Percentiles rank a stretch among this genome's conserved stretches.
Evolutionary conservation across 2,329 filamentous ascomycete species (phyloP).

Genomic region (Phymatotrichopsis omnivora): DNA sequence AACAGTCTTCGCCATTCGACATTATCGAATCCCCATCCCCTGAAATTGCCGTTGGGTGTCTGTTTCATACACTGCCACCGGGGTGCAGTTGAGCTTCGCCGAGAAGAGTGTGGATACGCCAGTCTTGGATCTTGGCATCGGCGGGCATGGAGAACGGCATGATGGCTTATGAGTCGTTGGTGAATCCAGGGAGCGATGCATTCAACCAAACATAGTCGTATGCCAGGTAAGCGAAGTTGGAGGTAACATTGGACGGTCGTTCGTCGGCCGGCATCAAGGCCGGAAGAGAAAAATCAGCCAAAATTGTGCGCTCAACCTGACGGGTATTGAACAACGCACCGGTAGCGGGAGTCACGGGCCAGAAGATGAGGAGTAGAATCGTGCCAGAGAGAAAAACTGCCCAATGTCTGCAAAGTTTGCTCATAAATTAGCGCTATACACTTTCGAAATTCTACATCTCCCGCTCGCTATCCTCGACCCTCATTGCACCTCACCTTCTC

Average conservation of each 20-base stretch:
- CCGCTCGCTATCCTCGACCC: no score
- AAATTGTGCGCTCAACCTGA: not conserved
- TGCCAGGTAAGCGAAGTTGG: slow-evolving; percentile 1
- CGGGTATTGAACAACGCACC: not conserved
- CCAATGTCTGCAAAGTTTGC: no score
- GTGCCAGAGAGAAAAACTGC: slow-evolving; percentile 5
- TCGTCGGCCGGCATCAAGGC: not conserved
- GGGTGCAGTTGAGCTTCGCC: slow-evolving; percentile 8
- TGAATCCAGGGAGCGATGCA: slow-evolving; percentile 5
- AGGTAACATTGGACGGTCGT: not conserved
- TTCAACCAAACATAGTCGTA: slow-evolving; percentile 7
- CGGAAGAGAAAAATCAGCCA: not conserved
- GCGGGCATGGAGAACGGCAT: slow-evolving; percentile 4
- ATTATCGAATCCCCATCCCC: no score
- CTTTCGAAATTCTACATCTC: no score
- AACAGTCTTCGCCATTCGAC: no score
- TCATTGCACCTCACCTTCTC: no score
- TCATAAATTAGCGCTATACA: no score
- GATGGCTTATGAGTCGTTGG: slow-evolving; percentile 1
- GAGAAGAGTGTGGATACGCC: slow-evolving; percentile 4
- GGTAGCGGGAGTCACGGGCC: not conserved
- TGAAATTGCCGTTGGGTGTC: no score
- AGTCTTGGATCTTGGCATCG: not conserved
- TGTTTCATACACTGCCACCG: not conserved
- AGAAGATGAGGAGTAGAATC: slow-evolving; percentile 7